These are phyloP conservation scores for Graphiopsis chlorocephala DNA, from an alignment of 2,329 filamentous ascomycete genomes.

Conservation along the genomic window DNA sequence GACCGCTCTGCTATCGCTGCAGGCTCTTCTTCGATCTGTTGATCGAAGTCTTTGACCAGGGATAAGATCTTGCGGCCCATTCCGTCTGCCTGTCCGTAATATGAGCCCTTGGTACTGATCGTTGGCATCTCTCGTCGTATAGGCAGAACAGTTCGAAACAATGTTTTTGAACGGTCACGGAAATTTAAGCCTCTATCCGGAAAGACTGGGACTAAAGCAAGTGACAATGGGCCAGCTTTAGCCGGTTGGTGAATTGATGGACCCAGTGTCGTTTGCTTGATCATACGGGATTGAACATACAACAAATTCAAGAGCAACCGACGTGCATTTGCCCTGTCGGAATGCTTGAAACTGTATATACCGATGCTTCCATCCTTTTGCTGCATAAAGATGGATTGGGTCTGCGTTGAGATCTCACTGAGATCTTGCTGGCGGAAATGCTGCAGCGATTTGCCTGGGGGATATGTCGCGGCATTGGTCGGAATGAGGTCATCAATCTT, in stretches of 20 bases:
- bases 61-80: neutral
- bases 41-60: neutral
- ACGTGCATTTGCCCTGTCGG: conserved; percentile 17
- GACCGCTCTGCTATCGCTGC: neutral
- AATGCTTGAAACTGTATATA: conserved; percentile 19
- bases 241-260: neutral
- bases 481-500: conserved; percentile 19
- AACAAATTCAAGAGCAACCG: conserved; percentile 22
- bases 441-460: neutral
- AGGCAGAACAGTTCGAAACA: neutral
- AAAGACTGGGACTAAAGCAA: neutral
- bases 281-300: conserved; percentile 12
- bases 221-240: neutral
- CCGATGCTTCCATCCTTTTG: conserved; percentile 12
- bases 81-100: neutral
- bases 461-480: neutral
- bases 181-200: conserved; percentile 7
- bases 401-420: conserved; percentile 20
- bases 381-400: conserved; percentile 20
- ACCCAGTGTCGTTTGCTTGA: neutral
- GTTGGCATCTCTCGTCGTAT: neutral
- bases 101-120: neutral
- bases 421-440: conserved; percentile 22
- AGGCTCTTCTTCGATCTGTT: neutral
- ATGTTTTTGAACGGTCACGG: conserved; percentile 5